Percentiles rank a stretch among this genome's conserved stretches.
These are phyloP conservation scores for Cymbopogon flexuosus DNA, from an alignment of 202 grass and related monocot species.

Conservation along the genomic window DNA sequence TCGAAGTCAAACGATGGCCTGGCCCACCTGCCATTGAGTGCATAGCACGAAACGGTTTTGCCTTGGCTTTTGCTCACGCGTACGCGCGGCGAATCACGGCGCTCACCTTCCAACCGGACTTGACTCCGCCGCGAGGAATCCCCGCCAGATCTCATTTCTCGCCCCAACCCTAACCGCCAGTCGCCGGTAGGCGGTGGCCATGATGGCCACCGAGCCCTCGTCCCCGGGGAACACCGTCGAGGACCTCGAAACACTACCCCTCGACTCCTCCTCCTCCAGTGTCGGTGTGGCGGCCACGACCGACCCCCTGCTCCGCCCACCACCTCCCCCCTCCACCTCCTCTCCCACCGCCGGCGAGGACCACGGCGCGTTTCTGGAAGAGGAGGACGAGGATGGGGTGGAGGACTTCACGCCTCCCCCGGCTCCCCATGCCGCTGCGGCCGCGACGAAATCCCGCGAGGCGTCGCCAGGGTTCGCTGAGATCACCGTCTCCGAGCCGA, in stretches of 20 bases:
- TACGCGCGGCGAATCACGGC: slow-evolving; percentile 15
- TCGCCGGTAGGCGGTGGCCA: slow-evolving; percentile 24
- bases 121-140: slow-evolving; percentile 31
- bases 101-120: slow-evolving; percentile 15
- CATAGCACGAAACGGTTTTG: slow-evolving; percentile 16
- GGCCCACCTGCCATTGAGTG: slow-evolving; percentile 31
- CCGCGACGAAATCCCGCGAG: slow-evolving; percentile 18
- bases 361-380: slow-evolving; percentile 28
- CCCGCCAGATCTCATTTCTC: slow-evolving; percentile 39
- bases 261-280: slow-evolving; percentile 26
- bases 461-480: slow-evolving; percentile 35
- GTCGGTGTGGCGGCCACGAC: slow-evolving; percentile 7
- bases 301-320: slow-evolving; percentile 71
- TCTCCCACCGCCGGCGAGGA: neutral
- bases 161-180: slow-evolving; percentile 25
- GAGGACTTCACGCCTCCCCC: slow-evolving; percentile 4
- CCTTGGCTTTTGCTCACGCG: neutral
- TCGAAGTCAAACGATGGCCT: neutral
- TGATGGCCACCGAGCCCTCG: slow-evolving; percentile 49
- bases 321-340: slow-evolving; percentile 35
- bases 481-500: slow-evolving; percentile 78
- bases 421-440: neutral
- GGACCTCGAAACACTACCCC: slow-evolving; percentile 31
- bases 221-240: neutral
- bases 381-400: neutral